Evolutionary conservation across 129 eudicot genomes (phyloP).

Genomic region (Pittosporum tobira): DNA sequence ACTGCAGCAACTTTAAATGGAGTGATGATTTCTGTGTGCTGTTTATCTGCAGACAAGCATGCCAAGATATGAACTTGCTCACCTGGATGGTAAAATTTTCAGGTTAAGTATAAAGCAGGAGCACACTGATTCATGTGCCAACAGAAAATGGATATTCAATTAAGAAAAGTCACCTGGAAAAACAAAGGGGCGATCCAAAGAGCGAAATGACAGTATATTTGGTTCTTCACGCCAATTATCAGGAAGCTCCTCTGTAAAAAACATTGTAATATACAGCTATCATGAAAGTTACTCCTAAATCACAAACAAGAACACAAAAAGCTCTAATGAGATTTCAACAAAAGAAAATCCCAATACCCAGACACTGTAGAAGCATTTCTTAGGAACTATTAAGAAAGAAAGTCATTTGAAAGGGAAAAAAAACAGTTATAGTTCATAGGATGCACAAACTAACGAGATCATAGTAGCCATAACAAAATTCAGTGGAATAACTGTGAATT

Average conservation of each 20-base stretch:
- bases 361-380: too few species aligned
- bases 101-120: constrained; percentile 7
- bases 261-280: constrained; percentile 5
- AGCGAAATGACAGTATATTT: too few species aligned
- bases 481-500: too few species aligned
- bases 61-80: constrained; percentile 82
- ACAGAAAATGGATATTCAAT: constrained; percentile 9
- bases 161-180: constrained; percentile 1
- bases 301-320: not conserved
- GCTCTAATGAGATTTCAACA: not conserved
- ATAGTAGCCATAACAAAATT: too few species aligned
- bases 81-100: constrained; percentile 30
- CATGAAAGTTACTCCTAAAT: constrained; percentile 1
- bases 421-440: too few species aligned
- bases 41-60: constrained; percentile 74
- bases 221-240: too few species aligned
- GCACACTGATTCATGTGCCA: constrained; percentile 2
- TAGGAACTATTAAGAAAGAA: too few species aligned
- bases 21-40: constrained; percentile 75
- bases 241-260: constrained; percentile 17
- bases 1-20: constrained; percentile 96
- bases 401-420: too few species aligned
- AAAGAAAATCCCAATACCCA: too few species aligned
- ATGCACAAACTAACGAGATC: too few species aligned
- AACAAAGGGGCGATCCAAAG: too few species aligned